Evolutionary conservation across 2,329 filamentous ascomycete genomes (phyloP).

Genomic region (Bipolaris oryzae): DNA sequence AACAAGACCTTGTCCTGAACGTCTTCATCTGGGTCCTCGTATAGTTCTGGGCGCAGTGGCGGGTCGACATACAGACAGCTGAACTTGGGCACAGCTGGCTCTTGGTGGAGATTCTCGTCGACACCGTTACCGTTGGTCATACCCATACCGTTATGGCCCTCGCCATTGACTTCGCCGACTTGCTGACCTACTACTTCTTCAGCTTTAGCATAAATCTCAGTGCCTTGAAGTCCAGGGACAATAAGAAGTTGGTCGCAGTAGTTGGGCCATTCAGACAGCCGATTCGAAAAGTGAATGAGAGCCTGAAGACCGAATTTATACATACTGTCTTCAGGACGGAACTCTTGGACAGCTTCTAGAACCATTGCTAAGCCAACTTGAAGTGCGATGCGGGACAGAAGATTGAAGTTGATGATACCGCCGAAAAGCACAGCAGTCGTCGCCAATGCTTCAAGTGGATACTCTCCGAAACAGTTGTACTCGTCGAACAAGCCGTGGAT

Average conservation of each 20-base stretch:
- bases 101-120: conserved; percentile 65
- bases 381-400: conserved; percentile 87
- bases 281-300: conserved; percentile 81
- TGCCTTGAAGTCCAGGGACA: conserved; percentile 80
- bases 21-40: conserved; percentile 82
- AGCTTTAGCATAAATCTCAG: conserved; percentile 81
- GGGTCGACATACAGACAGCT: conserved; percentile 77
- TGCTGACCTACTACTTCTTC: conserved; percentile 77
- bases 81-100: conserved; percentile 74
- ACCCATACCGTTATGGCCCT: conserved; percentile 54
- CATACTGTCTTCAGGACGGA: conserved; percentile 84
- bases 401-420: conserved; percentile 90
- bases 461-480: conserved; percentile 93
- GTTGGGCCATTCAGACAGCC: conserved; percentile 92
- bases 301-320: conserved; percentile 98
- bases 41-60: conserved; percentile 65
- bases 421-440: conserved; percentile 97
- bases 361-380: conserved; percentile 98
- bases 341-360: conserved; percentile 90
- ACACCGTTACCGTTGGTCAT: conserved; percentile 71
- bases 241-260: conserved; percentile 86
- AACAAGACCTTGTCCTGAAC: conserved; percentile 94
- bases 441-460: conserved; percentile 92
- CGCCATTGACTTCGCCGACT: conserved; percentile 62
- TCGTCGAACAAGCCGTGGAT: conserved; percentile 97